Evolutionary conservation across 129 eudicot genomes (phyloP).

Genomic region (carrot (Daucus carota)): DNA sequence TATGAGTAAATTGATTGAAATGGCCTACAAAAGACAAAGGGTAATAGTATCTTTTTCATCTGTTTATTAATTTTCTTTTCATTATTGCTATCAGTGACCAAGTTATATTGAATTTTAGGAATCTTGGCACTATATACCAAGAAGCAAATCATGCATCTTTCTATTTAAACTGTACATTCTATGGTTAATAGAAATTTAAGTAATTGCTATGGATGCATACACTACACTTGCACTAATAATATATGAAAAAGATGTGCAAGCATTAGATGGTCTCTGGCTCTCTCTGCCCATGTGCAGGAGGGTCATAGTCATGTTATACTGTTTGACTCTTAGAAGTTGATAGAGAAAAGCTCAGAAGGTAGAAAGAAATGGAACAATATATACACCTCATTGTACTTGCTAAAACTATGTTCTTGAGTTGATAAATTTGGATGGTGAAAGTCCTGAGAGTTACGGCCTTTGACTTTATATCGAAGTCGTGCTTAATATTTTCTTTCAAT

Average conservation of each 20-base stretch:
- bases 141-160: not conserved
- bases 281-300: not conserved
- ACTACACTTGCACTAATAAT: not conserved
- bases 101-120: not conserved
- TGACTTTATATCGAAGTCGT: not conserved
- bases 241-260: not conserved
- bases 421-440: not conserved
- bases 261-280: not conserved
- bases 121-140: not conserved
- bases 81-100: not conserved
- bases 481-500: no score
- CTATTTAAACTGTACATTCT: not conserved
- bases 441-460: not conserved
- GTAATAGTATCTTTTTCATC: not conserved
- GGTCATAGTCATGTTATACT: not conserved
- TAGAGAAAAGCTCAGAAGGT: not conserved
- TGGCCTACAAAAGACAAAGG: conserved; percentile 11
- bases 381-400: not conserved
- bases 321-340: not conserved
- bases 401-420: not conserved
- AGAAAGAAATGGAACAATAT: not conserved
- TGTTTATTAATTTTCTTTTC: no score
- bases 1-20: conserved; percentile 8
- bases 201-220: not conserved
- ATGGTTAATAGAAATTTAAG: not conserved